Base-by-base conservation (phyloP, 2,329 filamentous ascomycete species). In the Botryotinia convoluta region DNA sequence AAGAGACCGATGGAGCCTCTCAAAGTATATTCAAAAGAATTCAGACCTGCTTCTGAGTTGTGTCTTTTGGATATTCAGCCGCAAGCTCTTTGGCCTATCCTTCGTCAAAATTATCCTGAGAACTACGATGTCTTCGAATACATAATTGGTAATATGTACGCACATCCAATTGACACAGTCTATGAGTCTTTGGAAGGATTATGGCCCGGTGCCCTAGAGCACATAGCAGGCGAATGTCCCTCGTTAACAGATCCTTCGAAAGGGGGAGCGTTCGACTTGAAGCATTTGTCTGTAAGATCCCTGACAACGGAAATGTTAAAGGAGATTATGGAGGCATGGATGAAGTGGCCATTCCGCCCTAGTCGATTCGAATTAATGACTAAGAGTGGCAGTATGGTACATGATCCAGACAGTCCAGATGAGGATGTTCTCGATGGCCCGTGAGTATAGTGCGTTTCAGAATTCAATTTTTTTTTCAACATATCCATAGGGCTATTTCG, bases 21-120 rank as follows among this genome's bases (percentile, higher is more conserved):
- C 26, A 81, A 84, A 37, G 86, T 88, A 4, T 74, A 84, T 7
- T 69, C 82, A 0, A 79, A 86, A 0, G 94, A 97, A 76, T 91
- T 93, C 78, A 93, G 86, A 80, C 93, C 93, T 1, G 84, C 86
- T 37, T 81, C 85, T 14, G 83, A 85, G 10, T 84, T 89, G 72
- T 82, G 84, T 18, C 87, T 95, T 5, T 80, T 94, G 26, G 92
- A 94, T 80, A 84, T 93, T 74, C 87, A 90, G 76, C 92, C 93
- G 5, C 86, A 86, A 76, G 79, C 84, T 4, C 82, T 86, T 74
- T 84, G 86, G 77, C 84, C 83, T 1, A 77, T 88, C 2, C 78
- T 91, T 32, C 84, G 84, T 10, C 80, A 86, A 71, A 82, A 79
- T 51, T 77, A 74, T 35, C 71, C 73, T 3, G 63, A 72, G 12